A percentile compares a stretch with the other conserved stretches of the same genome.
These are phyloP conservation scores for Ustilago shanxiensis DNA, from an alignment of 1,284 basidiomycete genomes.

Conservation along the genomic window DNA sequence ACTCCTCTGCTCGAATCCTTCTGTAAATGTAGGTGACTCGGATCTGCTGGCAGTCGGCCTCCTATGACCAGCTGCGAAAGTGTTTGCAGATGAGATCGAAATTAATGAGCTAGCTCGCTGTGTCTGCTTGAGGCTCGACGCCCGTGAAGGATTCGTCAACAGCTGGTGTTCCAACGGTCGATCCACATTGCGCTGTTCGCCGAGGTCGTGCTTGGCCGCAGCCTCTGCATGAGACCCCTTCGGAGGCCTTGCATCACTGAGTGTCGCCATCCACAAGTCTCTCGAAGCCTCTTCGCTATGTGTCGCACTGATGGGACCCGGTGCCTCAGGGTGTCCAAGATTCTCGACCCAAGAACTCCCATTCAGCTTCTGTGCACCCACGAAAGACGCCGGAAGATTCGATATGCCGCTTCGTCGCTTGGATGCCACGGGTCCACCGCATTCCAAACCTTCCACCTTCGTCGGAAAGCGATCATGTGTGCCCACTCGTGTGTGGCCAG, in stretches of 20 bases:
- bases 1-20: background rate
- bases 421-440: background rate
- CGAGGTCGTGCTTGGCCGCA: background rate
- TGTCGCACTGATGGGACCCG: background rate
- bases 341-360: background rate
- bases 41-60: background rate
- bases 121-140: constrained; percentile 11
- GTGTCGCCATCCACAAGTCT: background rate
- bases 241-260: background rate
- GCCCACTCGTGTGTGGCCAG: background rate
- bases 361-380: background rate
- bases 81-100: background rate
- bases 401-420: background rate
- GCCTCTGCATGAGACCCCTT: background rate
- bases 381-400: background rate
- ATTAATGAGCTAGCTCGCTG: background rate
- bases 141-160: background rate
- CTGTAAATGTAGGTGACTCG: background rate
- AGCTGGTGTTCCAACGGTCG: background rate
- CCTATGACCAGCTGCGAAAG: background rate
- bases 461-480: background rate
- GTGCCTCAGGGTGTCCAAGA: background rate
- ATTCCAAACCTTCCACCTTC: background rate
- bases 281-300: background rate
- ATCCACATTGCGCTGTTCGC: background rate